phyloP scores from a whole-genome alignment of 768 basidiomycete species.

The Termitomyces sp. region DNA sequence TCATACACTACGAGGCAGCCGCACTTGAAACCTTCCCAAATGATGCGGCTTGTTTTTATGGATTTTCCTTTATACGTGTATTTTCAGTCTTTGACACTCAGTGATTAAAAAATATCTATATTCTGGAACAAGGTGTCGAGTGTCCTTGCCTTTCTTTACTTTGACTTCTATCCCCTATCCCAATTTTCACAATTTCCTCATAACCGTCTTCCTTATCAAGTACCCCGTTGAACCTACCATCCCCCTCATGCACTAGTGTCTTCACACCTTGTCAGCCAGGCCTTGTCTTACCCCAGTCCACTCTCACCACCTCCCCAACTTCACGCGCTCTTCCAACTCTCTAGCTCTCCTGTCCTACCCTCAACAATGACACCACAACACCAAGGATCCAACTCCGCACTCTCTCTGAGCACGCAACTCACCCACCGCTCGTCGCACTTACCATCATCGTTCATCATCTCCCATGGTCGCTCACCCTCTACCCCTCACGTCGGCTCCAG shows the following conservation, averaged over 20 bases:
- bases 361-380: no score
- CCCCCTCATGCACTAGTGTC: background rate
- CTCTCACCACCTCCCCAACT: conserved; percentile 1
- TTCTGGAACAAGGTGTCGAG: background rate
- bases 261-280: background rate
- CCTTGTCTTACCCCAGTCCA: background rate
- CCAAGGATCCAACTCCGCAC: conserved; percentile 20
- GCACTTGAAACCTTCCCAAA: background rate
- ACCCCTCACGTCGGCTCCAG: conserved; percentile 9
- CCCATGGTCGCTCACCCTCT: conserved; percentile 30
- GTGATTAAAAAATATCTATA: background rate
- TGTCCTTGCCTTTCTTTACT: background rate
- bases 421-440: conserved; percentile 23
- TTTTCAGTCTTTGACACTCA: background rate
- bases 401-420: conserved; percentile 27
- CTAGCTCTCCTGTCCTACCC: conserved; percentile 16
- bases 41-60: background rate
- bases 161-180: background rate
- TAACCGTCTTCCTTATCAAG: background rate
- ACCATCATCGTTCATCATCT: no score
- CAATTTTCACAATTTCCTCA: no score
- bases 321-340: conserved; percentile 21
- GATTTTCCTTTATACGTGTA: background rate
- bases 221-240: background rate
- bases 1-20: background rate